These are phyloP conservation scores for Irpex rosettiformis DNA, from an alignment of 1,284 basidiomycete species.

Conservation along the genomic window DNA sequence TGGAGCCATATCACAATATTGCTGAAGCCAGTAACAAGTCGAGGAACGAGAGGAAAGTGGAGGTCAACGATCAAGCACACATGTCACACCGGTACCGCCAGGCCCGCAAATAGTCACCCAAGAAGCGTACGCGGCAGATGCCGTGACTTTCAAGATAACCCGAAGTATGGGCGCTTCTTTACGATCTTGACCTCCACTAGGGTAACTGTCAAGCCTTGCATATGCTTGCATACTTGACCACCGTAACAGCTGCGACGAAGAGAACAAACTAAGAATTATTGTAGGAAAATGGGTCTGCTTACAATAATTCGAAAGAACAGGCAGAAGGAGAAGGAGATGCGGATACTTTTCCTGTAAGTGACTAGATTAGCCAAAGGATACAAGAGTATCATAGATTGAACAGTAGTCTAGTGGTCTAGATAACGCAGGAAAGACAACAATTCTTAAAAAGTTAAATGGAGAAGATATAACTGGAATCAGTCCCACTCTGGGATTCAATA, in stretches of 20 bases:
- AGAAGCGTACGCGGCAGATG: neutral
- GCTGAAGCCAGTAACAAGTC: neutral
- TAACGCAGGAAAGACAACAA: slow-evolving; percentile 98
- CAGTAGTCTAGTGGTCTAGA: slow-evolving; percentile 79
- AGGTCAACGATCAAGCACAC: slow-evolving; percentile 1
- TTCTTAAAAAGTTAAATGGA: slow-evolving; percentile 89
- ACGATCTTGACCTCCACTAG: no score
- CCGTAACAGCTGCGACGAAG: neutral
- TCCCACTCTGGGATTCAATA: slow-evolving; percentile 98
- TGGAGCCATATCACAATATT: slow-evolving; percentile 62
- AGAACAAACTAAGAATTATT: neutral
- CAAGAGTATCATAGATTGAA: neutral
- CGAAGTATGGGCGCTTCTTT: no score
- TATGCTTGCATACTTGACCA: neutral
- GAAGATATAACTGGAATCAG: slow-evolving; percentile 87
- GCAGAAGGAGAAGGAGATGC: slow-evolving; percentile 93
- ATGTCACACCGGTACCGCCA: neutral
- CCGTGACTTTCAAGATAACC: neutral
- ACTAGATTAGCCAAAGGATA: neutral
- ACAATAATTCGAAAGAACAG: slow-evolving; percentile 98
- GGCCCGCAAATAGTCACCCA: neutral
- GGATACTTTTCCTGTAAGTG: slow-evolving; percentile 87
- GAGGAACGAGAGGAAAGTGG: neutral
- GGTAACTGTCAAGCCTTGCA: neutral
- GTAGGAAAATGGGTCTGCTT: slow-evolving; percentile 76